Percentiles rank a stretch among this genome's conserved stretches.
Conservation (phyloP, 176 grass and related monocot genomes). For the Oryza australiensis region DNA sequence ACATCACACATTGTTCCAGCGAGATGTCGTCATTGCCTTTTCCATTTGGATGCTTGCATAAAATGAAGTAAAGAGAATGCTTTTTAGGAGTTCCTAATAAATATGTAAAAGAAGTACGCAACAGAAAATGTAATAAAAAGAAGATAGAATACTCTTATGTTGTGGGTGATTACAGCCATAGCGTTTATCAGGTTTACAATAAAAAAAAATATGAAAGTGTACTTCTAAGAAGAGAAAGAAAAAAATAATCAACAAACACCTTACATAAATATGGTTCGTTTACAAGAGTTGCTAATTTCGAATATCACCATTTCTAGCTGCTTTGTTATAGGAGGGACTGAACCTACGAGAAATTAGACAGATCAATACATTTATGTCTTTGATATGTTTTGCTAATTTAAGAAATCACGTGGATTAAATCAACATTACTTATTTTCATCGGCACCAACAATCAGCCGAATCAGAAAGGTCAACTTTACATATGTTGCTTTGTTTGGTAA, state of each 20-base stretch:
- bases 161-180: background rate
- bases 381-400: background rate
- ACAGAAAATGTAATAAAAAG: background rate
- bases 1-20: constrained; percentile 15
- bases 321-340: too few species aligned
- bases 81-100: background rate
- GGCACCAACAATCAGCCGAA: background rate
- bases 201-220: constrained; percentile 9
- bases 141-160: background rate
- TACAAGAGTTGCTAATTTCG: too few species aligned
- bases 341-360: too few species aligned
- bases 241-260: too few species aligned
- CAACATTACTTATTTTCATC: background rate
- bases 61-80: background rate
- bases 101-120: background rate
- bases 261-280: too few species aligned
- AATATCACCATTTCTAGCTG: too few species aligned
- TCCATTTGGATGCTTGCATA: constrained; percentile 4
- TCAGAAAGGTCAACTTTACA: background rate
- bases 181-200: background rate
- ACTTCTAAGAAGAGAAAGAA: background rate
- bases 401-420: background rate
- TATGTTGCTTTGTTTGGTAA: constrained; percentile 31
- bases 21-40: background rate
- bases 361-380: background rate